Evolutionary conservation across 2,329 filamentous ascomycete species (phyloP).

Genomic region (Phialocephala subalpina): DNA sequence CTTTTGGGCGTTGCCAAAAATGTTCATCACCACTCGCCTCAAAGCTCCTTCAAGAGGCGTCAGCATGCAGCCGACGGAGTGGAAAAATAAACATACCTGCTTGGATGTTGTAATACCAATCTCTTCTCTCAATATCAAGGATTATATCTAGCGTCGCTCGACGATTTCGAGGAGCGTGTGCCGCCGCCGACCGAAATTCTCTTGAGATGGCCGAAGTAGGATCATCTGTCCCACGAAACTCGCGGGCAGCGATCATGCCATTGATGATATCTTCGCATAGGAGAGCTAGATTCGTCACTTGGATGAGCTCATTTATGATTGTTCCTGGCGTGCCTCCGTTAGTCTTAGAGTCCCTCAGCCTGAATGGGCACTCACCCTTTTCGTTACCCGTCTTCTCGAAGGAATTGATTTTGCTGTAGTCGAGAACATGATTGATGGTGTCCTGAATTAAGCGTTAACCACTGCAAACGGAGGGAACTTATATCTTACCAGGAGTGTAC

Average conservation of each 20-base stretch:
- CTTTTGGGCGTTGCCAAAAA: constrained; percentile 68
- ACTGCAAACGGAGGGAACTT: not conserved
- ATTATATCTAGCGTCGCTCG: constrained; percentile 33
- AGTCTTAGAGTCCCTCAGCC: not conserved
- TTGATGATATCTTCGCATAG: constrained; percentile 42
- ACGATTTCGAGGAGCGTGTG: not conserved
- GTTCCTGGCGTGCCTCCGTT: constrained; percentile 17
- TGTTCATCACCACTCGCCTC: constrained; percentile 61
- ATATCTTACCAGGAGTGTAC: constrained; percentile 52
- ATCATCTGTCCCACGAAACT: constrained; percentile 31
- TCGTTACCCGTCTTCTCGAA: constrained; percentile 37
- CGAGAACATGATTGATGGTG: constrained; percentile 60
- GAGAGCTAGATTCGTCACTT: constrained; percentile 39
- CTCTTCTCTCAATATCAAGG: constrained; percentile 39
- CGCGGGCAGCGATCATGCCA: constrained; percentile 41
- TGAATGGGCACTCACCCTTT: constrained; percentile 25
- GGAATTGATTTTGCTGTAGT: constrained; percentile 62
- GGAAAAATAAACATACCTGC: constrained; percentile 29
- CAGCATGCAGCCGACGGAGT: not conserved
- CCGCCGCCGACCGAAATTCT: not conserved
- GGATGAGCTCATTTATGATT: constrained; percentile 40
- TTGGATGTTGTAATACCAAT: constrained; percentile 41
- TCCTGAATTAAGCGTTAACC: constrained; percentile 42
- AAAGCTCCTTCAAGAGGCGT: constrained; percentile 30
- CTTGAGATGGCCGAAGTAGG: constrained; percentile 15